A percentile compares a stretch with the other conserved stretches of the same genome.
Conservation (phyloP, 345 rosid genomes). For the Boechera divaricarpa region DNA sequence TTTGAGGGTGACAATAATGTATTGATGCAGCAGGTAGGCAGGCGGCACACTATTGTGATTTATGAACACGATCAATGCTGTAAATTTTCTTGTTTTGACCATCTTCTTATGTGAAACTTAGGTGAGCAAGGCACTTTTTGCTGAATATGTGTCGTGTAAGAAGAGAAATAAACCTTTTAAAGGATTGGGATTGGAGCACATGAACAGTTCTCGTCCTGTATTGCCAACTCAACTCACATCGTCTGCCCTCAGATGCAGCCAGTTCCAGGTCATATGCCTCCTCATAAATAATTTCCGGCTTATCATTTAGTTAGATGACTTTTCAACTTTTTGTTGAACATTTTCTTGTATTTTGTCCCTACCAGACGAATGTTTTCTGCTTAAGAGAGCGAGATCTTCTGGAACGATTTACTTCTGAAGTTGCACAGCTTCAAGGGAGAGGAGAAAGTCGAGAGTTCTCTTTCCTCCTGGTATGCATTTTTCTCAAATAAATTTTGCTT, state of each 20-base stretch:
- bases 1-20: conserved; percentile 97
- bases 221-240: conserved; percentile 75
- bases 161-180: conserved; percentile 72
- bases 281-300: background rate
- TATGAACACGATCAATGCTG: background rate
- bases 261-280: conserved; percentile 67
- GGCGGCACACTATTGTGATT: background rate
- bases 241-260: conserved; percentile 66
- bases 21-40: conserved; percentile 87
- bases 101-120: conserved; percentile 40
- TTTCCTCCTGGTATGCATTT: conserved; percentile 56
- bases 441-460: conserved; percentile 74
- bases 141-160: conserved; percentile 65
- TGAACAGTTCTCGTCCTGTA: conserved; percentile 68
- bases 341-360: conserved; percentile 9
- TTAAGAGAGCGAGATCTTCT: conserved; percentile 90
- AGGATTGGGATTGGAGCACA: conserved; percentile 84
- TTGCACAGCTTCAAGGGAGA: conserved; percentile 61
- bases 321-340: conserved; percentile 9
- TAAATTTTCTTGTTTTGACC: conserved; percentile 9
- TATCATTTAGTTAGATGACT: background rate
- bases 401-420: conserved; percentile 64
- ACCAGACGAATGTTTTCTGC: conserved; percentile 69
- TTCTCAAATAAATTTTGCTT: background rate
- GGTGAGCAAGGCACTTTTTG: conserved; percentile 94